Conservation (phyloP, 805 yeast species). For the Candida maris region DNA sequence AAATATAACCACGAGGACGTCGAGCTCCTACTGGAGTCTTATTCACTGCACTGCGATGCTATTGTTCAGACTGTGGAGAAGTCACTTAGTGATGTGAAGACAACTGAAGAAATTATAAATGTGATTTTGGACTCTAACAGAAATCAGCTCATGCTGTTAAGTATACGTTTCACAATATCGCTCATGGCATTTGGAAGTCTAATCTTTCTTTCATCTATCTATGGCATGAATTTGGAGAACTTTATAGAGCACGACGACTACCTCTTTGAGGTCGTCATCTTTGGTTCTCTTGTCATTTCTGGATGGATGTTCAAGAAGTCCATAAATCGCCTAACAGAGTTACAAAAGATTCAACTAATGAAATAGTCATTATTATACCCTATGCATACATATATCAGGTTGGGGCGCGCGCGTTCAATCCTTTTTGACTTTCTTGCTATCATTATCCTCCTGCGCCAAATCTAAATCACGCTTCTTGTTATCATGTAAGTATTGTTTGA, state of each 20-base stretch:
- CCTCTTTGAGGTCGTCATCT: constrained; percentile 58
- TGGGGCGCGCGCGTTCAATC: neutral
- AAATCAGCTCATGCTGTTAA: constrained; percentile 86
- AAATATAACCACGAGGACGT: constrained; percentile 78
- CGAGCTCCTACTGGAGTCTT: constrained; percentile 85
- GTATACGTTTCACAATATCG: constrained; percentile 78
- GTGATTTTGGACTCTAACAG: constrained; percentile 91
- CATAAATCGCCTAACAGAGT: constrained; percentile 52
- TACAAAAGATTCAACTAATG: constrained; percentile 59
- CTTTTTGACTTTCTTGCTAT: constrained; percentile 10
- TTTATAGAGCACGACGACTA: constrained; percentile 77
- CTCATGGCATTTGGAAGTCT: constrained; percentile 79
- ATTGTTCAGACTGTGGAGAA: constrained; percentile 87
- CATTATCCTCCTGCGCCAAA: constrained; percentile 1
- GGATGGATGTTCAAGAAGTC: constrained; percentile 49
- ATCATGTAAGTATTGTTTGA: constrained; percentile 15
- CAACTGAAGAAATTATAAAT: constrained; percentile 93
- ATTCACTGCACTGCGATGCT: constrained; percentile 87
- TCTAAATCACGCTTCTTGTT: constrained; percentile 14
- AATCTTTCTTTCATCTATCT: constrained; percentile 76
- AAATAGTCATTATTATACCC: constrained; percentile 7
- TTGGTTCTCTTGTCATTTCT: constrained; percentile 39
- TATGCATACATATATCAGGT: neutral
- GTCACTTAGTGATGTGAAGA: constrained; percentile 73
- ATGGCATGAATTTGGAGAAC: constrained; percentile 95